Conservation (phyloP, 2,329 filamentous ascomycete species). For the Aspergillus sclerotialis region DNA sequence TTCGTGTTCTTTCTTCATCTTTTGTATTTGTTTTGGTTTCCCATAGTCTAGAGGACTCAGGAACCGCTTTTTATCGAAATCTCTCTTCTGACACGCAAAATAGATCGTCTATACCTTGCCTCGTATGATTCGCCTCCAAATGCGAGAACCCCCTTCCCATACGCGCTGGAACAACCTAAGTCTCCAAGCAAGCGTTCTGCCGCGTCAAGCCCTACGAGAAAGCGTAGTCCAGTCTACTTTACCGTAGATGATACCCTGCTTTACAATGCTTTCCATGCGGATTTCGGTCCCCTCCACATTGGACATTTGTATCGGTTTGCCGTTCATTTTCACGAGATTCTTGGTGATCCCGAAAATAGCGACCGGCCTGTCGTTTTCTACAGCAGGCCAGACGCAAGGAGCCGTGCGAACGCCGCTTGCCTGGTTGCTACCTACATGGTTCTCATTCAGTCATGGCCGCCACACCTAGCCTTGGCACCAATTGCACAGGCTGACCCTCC, state of each 20-base stretch:
- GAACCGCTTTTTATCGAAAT: neutral
- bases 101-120: constrained; percentile 91
- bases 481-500: constrained; percentile 96
- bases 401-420: constrained; percentile 83
- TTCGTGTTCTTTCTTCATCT: constrained; percentile 47
- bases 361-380: constrained; percentile 90
- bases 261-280: constrained; percentile 98
- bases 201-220: constrained; percentile 51
- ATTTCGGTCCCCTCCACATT: constrained; percentile 96
- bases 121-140: constrained; percentile 80
- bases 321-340: constrained; percentile 88
- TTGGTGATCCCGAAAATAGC: constrained; percentile 86
- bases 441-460: constrained; percentile 93
- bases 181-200: constrained; percentile 73
- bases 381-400: constrained; percentile 85
- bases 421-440: constrained; percentile 98
- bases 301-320: constrained; percentile 96
- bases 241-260: constrained; percentile 85
- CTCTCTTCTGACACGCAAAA: constrained; percentile 1
- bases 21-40: constrained; percentile 22
- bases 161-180: constrained; percentile 52
- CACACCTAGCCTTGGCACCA: constrained; percentile 87
- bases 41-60: constrained; percentile 14
- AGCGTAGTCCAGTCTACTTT: constrained; percentile 76
- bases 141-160: constrained; percentile 78